Conservation (phyloP, 805 yeast species). For the Naumovozyma dairenensis region DNA sequence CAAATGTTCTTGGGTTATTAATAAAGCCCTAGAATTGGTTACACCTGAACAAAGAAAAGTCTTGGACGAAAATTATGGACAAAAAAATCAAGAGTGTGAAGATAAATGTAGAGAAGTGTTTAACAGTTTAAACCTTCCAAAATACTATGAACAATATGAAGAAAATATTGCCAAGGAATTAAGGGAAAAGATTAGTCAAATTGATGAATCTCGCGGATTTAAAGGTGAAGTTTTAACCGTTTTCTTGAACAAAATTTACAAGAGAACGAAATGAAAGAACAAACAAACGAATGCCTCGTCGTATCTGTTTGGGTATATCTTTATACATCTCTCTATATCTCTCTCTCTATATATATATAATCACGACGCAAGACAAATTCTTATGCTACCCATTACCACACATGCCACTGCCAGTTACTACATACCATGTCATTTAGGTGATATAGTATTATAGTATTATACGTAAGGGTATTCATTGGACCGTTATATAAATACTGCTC, state of each 20-base stretch:
- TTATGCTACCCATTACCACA: too few relatives aligned
- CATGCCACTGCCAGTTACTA: too few relatives aligned
- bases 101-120: slow-evolving; percentile 62
- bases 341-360: too few relatives aligned
- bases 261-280: slow-evolving; percentile 72
- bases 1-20: slow-evolving; percentile 96
- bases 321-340: too few relatives aligned
- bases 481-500: too few relatives aligned
- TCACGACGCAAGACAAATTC: too few relatives aligned
- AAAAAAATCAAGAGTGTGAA: slow-evolving; percentile 63
- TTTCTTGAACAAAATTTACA: slow-evolving; percentile 85
- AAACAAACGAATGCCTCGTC: too few relatives aligned
- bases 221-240: slow-evolving; percentile 75
- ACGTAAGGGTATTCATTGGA: too few relatives aligned
- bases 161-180: slow-evolving; percentile 62
- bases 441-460: too few relatives aligned
- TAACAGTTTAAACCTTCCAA: slow-evolving; percentile 59
- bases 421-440: too few relatives aligned
- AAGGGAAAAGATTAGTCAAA: slow-evolving; percentile 48
- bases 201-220: slow-evolving; percentile 92
- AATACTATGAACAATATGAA: slow-evolving; percentile 71
- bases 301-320: too few relatives aligned
- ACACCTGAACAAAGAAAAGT: slow-evolving; percentile 71
- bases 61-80: slow-evolving; percentile 85
- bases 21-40: slow-evolving; percentile 77